These are phyloP conservation scores for Penicillium flavigenum DNA, from an alignment of 495 filamentous ascomycete genomes.

Conservation along the genomic window DNA sequence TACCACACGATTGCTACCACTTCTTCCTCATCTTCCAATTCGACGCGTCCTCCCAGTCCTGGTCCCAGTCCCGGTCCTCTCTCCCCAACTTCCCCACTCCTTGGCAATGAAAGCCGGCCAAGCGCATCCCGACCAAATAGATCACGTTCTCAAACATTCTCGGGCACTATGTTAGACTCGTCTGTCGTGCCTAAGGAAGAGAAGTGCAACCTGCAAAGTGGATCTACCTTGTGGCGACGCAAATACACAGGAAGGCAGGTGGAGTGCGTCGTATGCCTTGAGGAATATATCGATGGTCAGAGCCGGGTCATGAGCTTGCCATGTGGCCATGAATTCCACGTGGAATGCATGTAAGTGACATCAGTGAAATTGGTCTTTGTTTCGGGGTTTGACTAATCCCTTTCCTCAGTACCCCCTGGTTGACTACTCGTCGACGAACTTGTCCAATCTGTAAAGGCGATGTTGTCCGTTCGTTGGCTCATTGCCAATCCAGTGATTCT, in stretches of 20 bases:
- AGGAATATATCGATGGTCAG: conserved; percentile 94
- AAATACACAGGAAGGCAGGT: conserved; percentile 84
- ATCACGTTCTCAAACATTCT: conserved; percentile 65
- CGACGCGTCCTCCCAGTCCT: conserved; percentile 49
- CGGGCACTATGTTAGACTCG: conserved; percentile 48
- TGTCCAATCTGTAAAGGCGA: conserved; percentile 98
- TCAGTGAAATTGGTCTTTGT: conserved; percentile 1
- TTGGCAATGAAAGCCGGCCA: conserved; percentile 37
- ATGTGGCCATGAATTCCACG: conserved; percentile 99
- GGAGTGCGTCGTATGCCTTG: conserved; percentile 96
- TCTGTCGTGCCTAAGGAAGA: conserved; percentile 34
- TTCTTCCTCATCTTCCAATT: conserved; percentile 55
- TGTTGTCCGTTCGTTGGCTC: conserved; percentile 68
- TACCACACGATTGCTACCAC: conserved; percentile 75
- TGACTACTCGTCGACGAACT: conserved; percentile 89
- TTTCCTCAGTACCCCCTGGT: conserved; percentile 84
- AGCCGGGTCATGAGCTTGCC: conserved; percentile 95
- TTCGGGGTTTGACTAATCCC: conserved; percentile 17
- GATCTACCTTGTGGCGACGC: conserved; percentile 62
- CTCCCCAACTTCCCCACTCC: conserved; percentile 73
- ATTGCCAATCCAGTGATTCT: conserved; percentile 49
- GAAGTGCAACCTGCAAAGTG: conserved; percentile 52
- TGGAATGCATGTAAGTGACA: conserved; percentile 90
- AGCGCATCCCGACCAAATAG: conserved; percentile 43
- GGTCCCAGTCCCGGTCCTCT: conserved; percentile 51